Base-by-base conservation (phyloP, 495 filamentous ascomycete genomes). In the Penicillium silybi region DNA sequence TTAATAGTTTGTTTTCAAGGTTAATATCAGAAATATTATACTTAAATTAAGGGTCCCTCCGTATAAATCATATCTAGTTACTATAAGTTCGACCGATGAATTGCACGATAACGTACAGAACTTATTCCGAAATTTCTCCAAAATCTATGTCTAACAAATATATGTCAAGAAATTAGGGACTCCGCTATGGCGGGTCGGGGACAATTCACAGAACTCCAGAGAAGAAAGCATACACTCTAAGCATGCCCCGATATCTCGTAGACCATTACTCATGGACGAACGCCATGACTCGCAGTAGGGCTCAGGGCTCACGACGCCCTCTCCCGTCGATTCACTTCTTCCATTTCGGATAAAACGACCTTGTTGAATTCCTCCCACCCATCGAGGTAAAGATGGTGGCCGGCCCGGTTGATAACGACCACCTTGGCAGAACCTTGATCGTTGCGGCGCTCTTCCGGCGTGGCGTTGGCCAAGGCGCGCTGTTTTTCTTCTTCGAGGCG, bases 311-410 rank as follows among this genome's bases (percentile, higher is more conserved):
- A 56, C 35, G 55, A 16, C 25, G 32, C 53, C 41, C 68, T 55
- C 50, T 80, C 74, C 46, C 69, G 68, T 43, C 51, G 64, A 55
- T 67, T 67, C 16, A 87, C 83, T 53, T 95, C 92, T 59, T 83
- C 80, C 85, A 97, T 84, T 71, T 97, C 92, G 50, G 81, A 69
- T 26, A 77, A 61, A 56, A 96, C 81, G 20, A 86, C 71, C 26
- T 79, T 67, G 67, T 98, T 97, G 67, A 97, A 98, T 62, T 96
- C 85, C 59, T 93, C 83, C 67, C 81, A 86, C 25, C 89, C 90
- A 61, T 97, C 92, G 17, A 98, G 70, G 67, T 98, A 97, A 11
- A 98, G 60, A 72, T 98, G 93, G 66, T 98, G 93, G 0, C 93
- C 93, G 1, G 95, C 90, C 41, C 83, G 82, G 51, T 79, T 76